Percentiles rank a stretch among this genome's conserved stretches.
Conservation (phyloP, 1,284 basidiomycete genomes). For the Ustilago vetiveriae region DNA sequence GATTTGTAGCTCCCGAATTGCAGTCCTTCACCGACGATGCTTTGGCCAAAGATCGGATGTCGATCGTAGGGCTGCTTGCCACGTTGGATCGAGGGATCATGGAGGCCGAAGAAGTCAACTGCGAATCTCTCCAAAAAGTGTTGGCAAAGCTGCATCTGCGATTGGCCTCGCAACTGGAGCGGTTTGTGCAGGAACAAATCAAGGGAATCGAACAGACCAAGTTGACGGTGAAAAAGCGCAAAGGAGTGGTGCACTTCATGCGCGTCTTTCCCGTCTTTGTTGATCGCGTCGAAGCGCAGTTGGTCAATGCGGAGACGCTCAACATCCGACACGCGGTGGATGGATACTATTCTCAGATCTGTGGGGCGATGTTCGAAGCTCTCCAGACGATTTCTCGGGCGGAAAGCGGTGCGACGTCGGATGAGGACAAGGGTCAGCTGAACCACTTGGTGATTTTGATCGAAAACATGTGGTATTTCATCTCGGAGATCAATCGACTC, state of each 20-base stretch:
- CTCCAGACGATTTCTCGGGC: slow-evolving; percentile 92
- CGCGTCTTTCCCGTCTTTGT: slow-evolving; percentile 91
- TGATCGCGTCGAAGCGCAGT: slow-evolving; percentile 82
- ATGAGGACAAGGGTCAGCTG: slow-evolving; percentile 86
- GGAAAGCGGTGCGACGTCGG: slow-evolving; percentile 72
- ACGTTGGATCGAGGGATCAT: slow-evolving; percentile 80
- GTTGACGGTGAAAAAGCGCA: slow-evolving; percentile 87
- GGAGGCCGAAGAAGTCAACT: slow-evolving; percentile 81
- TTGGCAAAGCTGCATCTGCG: slow-evolving; percentile 81
- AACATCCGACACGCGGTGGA: slow-evolving; percentile 83
- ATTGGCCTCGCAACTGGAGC: slow-evolving; percentile 42
- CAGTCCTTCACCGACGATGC: slow-evolving; percentile 85
- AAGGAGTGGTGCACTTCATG: slow-evolving; percentile 91
- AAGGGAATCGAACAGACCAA: slow-evolving; percentile 82
- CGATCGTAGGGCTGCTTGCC: slow-evolving; percentile 82
- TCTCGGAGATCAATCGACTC: slow-evolving; percentile 78
- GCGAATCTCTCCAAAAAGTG: slow-evolving; percentile 77
- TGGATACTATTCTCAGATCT: slow-evolving; percentile 84
- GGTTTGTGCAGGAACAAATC: slow-evolving; percentile 76
- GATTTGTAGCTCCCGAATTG: slow-evolving; percentile 84
- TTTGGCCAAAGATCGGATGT: slow-evolving; percentile 81
- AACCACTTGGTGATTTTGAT: slow-evolving; percentile 96
- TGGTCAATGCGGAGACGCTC: slow-evolving; percentile 75
- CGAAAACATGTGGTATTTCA: slow-evolving; percentile 95
- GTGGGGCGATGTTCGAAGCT: slow-evolving; percentile 87